Evolutionary conservation across 108 stramenopile species (phyloP), one percentile per base, ranked within the genome.

Genomic region (Bacterosira constricta): DNA sequence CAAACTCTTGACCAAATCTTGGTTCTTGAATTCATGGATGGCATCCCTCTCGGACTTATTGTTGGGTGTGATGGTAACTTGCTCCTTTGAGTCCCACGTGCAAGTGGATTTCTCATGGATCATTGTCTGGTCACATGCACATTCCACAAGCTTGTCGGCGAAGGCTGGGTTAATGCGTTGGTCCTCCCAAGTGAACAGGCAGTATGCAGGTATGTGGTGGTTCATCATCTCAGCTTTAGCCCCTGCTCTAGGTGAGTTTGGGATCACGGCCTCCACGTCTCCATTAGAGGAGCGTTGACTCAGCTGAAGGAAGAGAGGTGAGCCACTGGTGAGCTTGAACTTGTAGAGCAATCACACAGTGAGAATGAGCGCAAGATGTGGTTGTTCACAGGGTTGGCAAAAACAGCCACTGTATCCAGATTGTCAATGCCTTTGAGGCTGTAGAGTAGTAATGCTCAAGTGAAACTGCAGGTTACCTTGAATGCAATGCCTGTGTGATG

Each of bases 131-230:
- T 55, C 25, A 20, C 15, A 55, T 20, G 53, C 27, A 25, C 53
- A 2, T 13, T 55, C 9, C 21, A 25, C 15, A 15, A 55, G 53
- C 53, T 55, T 55, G 18, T 7, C 18, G 6, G 13, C 15, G 30
- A 32, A 29, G 3, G 15, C 25, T 29, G 15, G 3, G 2, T 25
- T 29, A 13, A 13, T 32, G 27, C 21, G 11, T 32, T 32, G 30
- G n/a, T n/a, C n/a, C n/a, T 31, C n/a, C 53, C 53, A 55, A 15
- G 18, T 25, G 53, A 55, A 55, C 18, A 25, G 53, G 53, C 53
- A 55, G 21, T 25, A 55, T 13, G 53, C 53, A 3, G 53, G 3
- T 13, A 32, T 29, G 21, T 55, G 6, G 2, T 20, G 18, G 53
- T 32, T 32, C 30, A 55, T 31, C 6, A 15, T 2, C 8, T 55